Evolutionary conservation across 2,329 filamentous ascomycete species (phyloP).

Genomic region (Alternaria postmessia): DNA sequence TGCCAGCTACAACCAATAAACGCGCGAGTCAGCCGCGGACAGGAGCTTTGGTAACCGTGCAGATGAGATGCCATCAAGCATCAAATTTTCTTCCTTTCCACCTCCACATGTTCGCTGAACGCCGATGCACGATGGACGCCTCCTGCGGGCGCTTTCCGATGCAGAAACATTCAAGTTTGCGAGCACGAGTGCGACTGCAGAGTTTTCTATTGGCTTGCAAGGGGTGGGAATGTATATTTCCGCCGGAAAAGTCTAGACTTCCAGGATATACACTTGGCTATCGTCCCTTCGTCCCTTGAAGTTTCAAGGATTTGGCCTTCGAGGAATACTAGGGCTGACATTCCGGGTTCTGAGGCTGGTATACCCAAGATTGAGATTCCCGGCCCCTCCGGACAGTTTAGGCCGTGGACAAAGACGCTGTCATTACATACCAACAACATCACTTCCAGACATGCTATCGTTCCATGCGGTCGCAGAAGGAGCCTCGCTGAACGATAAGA

Average conservation of each 20-base stretch:
- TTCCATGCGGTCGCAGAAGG: not conserved
- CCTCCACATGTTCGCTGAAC: slow-evolving; percentile 33
- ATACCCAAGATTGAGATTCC: not conserved
- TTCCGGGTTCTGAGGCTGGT: not conserved
- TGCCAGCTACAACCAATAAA: slow-evolving; percentile 26
- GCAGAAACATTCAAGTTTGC: slow-evolving; percentile 3
- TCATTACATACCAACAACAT: not conserved
- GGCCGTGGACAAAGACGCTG: not conserved
- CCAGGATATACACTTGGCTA: not conserved
- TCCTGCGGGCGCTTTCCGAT: slow-evolving; percentile 13
- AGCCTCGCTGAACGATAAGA: not conserved
- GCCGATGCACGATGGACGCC: slow-evolving; percentile 21
- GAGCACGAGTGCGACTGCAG: slow-evolving; percentile 14
- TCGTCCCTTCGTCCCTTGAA: not conserved
- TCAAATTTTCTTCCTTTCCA: slow-evolving; percentile 24
- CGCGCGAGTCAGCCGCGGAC: slow-evolving; percentile 33
- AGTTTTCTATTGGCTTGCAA: slow-evolving; percentile 15
- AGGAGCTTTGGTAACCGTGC: slow-evolving; percentile 24
- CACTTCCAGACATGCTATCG: not conserved
- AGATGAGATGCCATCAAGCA: slow-evolving; percentile 16
- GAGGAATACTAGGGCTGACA: not conserved
- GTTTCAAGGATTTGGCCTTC: not conserved
- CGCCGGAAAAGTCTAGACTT: not conserved
- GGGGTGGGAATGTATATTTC: not conserved
- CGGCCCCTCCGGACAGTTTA: not conserved